A percentile compares a stretch with the other conserved stretches of the same genome.
phyloP scores from a whole-genome alignment of 1,139 yeast species.

The Protomyces lactucae-debilis region DNA sequence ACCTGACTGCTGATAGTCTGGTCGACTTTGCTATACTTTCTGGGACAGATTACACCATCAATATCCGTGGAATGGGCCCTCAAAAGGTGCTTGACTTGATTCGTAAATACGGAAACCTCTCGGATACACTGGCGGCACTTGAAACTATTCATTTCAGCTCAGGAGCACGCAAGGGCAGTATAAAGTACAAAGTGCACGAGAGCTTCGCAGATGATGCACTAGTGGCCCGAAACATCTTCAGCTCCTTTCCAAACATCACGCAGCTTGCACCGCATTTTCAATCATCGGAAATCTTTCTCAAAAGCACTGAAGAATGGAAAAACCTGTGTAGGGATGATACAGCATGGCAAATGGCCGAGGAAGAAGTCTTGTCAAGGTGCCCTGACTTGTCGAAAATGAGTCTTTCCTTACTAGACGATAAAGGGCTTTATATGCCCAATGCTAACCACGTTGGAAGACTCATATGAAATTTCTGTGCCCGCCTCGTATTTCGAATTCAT shows the following conservation, averaged over 20 bases:
- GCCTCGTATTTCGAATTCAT: too few species aligned
- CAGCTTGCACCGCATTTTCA: not conserved
- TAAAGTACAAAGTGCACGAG: slow-evolving; percentile 1
- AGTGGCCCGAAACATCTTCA: slow-evolving; percentile 7
- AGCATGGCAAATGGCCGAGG: not conserved
- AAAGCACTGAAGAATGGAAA: not conserved
- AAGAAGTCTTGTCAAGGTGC: not conserved
- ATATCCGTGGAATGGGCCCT: slow-evolving; percentile 14
- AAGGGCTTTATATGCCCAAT: not conserved
- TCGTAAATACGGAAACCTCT: not conserved
- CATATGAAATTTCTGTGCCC: not conserved
- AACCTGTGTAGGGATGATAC: not conserved
- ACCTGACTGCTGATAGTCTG: not conserved
- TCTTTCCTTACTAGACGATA: not conserved
- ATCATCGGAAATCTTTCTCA: not conserved
- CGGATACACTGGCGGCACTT: not conserved
- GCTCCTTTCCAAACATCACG: slow-evolving; percentile 4
- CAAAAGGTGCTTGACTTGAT: not conserved
- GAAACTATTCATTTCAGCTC: not conserved
- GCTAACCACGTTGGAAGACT: not conserved
- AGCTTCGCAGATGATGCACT: not conserved
- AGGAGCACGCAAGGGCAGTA: slow-evolving; percentile 5
- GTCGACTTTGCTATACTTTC: slow-evolving; percentile 19
- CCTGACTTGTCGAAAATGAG: not conserved
- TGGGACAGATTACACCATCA: slow-evolving; percentile 16